Conservation (phyloP, 768 basidiomycete species). For the Suillus hirtellus region DNA sequence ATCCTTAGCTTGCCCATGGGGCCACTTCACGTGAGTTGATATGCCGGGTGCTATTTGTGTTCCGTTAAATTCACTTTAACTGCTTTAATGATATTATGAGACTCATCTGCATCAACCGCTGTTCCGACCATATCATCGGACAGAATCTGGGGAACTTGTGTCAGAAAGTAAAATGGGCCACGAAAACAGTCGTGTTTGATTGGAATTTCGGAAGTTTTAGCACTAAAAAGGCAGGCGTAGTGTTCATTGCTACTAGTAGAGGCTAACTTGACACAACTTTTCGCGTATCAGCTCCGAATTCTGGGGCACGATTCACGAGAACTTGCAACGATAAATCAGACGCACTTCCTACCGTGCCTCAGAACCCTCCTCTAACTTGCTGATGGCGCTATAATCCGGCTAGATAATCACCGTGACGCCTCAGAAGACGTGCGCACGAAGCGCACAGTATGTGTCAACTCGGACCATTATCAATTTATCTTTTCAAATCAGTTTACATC, state of each 20-base stretch:
- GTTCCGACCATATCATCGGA: not conserved
- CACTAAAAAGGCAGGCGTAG: conserved; percentile 8
- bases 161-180: no score
- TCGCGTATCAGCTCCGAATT: not conserved
- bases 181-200: not conserved
- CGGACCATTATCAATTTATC: not conserved
- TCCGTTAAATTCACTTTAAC: conserved; percentile 4
- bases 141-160: not conserved
- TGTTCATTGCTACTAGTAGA: conserved; percentile 1
- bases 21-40: not conserved
- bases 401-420: conserved; percentile 7
- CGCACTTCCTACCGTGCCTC: not conserved
- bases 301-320: conserved; percentile 1
- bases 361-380: not conserved
- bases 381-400: conserved; percentile 1
- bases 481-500: conserved; percentile 4
- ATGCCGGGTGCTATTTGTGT: not conserved
- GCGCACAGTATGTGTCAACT: conserved; percentile 1
- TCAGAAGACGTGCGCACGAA: conserved; percentile 5
- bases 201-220: not conserved
- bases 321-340: not conserved
- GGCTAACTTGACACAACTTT: not conserved
- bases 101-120: not conserved
- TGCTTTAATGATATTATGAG: not conserved
- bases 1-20: not conserved